Base-by-base conservation (phyloP, 2,329 filamentous ascomycete genomes). In the Chalaropsis thielavioides region DNA sequence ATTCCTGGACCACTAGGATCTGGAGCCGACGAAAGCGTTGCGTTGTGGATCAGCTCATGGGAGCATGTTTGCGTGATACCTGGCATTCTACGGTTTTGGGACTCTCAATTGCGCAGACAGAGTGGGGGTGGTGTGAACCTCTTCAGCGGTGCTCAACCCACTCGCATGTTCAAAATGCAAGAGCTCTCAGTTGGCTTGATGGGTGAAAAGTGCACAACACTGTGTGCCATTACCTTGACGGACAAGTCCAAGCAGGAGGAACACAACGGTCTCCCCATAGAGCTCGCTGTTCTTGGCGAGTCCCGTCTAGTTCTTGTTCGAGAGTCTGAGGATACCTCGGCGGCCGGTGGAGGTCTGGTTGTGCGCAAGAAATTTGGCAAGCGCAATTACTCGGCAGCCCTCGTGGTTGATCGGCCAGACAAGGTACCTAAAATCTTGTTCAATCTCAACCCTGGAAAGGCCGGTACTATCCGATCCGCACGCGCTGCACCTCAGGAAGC, bases 21-120 rank as follows among this genome's bases (percentile, higher is more conserved):
- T 0, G 72, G 77, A 1, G 75, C 76, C 4, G 81, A 83, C 22
- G 82, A 85, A 72, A 81, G 76, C 44, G 75, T 81, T 2, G 78
- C 80, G 5, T 72, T 85, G 3, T 85, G 82, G 82, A 75, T 84
- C 40, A 80, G 81, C 8, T 76, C 81, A 15, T 71, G 76, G 1
- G 82, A 85, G 66, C 79, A 83, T 40, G 79, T 84, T 27, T 82
- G 79, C 27, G 77, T 83, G 31, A 81, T 85, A 60, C 80, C 82
- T 0, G 76, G 77, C 0, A 73, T 85, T 6, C 74, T 79, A 4
- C 78, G 78, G 15, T 85, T 84, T 72, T 84, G 82, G 82, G 82
- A 84, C 43, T 78, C 81, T 0, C 81, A 84, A 68, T 75, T 82
- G 11, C 79, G 80, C 13, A 80, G 78, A 67, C 76, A 77, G 15